Percentiles rank a stretch among this genome's conserved stretches.
These are phyloP conservation scores for Curvularia sp. DNA, from an alignment of 2,329 filamentous ascomycete genomes.

Conservation along the genomic window DNA sequence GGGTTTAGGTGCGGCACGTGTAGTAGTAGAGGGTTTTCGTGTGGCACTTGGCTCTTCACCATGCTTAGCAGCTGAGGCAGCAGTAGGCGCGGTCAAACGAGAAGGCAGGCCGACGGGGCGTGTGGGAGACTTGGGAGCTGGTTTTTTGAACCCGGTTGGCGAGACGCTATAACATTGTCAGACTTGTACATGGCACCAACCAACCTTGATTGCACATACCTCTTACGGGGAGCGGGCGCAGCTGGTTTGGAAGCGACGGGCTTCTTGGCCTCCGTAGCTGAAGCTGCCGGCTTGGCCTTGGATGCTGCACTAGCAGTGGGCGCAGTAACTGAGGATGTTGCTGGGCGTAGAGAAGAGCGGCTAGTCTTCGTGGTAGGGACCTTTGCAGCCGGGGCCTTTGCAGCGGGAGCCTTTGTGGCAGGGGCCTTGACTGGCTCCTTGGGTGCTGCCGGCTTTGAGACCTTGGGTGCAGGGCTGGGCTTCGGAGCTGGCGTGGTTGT, in stretches of 20 bases:
- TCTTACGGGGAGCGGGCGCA: slow-evolving; percentile 19
- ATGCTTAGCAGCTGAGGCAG: slow-evolving; percentile 71
- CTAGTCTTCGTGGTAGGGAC: slow-evolving; percentile 37
- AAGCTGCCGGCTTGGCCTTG: slow-evolving; percentile 19
- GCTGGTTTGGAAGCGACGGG: slow-evolving; percentile 21
- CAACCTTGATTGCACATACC: slow-evolving; percentile 14
- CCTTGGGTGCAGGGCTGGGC: slow-evolving; percentile 28
- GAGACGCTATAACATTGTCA: slow-evolving; percentile 29
- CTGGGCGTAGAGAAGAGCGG: slow-evolving; percentile 38
- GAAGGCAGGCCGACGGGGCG: slow-evolving; percentile 71
- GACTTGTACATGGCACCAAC: background rate
- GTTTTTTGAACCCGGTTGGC: slow-evolving; percentile 48
- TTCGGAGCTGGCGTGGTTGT: slow-evolving; percentile 28
- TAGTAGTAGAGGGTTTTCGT: slow-evolving; percentile 50
- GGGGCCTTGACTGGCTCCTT: slow-evolving; percentile 35
- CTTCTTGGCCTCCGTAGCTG: slow-evolving; percentile 24
- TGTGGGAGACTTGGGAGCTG: slow-evolving; percentile 67
- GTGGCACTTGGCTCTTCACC: slow-evolving; percentile 50
- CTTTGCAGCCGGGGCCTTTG: slow-evolving; percentile 13
- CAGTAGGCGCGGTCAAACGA: slow-evolving; percentile 73
- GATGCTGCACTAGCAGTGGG: slow-evolving; percentile 33
- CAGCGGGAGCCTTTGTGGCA: slow-evolving; percentile 18
- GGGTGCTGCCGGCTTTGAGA: slow-evolving; percentile 30
- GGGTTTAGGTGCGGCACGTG: slow-evolving; percentile 40
- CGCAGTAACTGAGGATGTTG: slow-evolving; percentile 30